Evolutionary conservation across 139 green algal genomes (phyloP).

Genomic region (Auxenochlorella pyrenoidosa): DNA sequence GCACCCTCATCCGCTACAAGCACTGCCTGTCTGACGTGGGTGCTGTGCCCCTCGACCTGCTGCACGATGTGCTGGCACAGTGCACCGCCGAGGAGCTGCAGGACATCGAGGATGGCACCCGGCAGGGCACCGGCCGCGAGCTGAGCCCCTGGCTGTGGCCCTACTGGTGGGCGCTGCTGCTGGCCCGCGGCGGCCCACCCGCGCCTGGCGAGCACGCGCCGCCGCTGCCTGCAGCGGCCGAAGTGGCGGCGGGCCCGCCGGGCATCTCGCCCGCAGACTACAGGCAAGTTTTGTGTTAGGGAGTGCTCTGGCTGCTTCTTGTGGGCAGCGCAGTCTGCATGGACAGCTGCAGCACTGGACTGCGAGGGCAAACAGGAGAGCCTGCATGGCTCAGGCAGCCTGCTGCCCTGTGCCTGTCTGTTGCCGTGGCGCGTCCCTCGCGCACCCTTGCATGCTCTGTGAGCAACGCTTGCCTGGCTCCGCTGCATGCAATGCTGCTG

Average conservation of each 20-base stretch:
- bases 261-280: slow-evolving; percentile 7
- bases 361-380: too few relatives aligned
- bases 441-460: too few relatives aligned
- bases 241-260: background rate
- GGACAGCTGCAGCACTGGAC: too few relatives aligned
- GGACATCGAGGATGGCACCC: slow-evolving; percentile 22
- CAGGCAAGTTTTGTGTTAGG: background rate
- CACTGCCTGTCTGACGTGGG: background rate
- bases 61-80: slow-evolving; percentile 10
- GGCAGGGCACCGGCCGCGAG: background rate
- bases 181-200: background rate
- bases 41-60: background rate
- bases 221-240: slow-evolving; percentile 7
- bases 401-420: too few relatives aligned
- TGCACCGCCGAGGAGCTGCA: slow-evolving; percentile 12
- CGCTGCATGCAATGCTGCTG: too few relatives aligned
- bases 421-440: too few relatives aligned
- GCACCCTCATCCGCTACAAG: background rate
- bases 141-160: slow-evolving; percentile 13
- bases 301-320: too few relatives aligned
- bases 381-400: too few relatives aligned
- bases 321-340: too few relatives aligned
- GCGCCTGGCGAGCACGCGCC: background rate
- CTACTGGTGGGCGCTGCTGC: background rate
- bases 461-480: too few relatives aligned